Conservation (phyloP, 306 rosid species). For the Sicyos edulis region DNA sequence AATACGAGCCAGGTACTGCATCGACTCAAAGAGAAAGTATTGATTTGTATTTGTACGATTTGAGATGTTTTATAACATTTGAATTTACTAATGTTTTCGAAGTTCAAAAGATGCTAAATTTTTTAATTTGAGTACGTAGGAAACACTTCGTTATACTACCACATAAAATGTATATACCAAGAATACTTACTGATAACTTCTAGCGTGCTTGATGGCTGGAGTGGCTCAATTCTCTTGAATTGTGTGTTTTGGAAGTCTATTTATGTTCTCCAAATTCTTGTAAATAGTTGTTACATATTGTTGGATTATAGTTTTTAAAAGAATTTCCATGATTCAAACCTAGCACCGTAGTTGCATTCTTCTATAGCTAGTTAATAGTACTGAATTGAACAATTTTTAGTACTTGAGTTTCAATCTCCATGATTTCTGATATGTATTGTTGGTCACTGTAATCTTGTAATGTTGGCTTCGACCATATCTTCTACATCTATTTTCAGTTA, state of each 20-base stretch:
- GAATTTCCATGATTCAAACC: constrained; percentile 8
- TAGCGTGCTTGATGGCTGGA: neutral
- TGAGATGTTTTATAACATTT: neutral
- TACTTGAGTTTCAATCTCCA: neutral
- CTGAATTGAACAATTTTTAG: neutral
- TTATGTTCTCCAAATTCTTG: neutral
- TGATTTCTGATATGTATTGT: neutral
- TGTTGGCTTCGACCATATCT: neutral
- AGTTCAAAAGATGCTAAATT: neutral
- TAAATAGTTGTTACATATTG: neutral
- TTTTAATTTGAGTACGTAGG: neutral
- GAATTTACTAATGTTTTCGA: neutral
- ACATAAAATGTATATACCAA: neutral
- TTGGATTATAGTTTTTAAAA: neutral
- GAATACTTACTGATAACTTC: neutral
- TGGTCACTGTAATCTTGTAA: neutral
- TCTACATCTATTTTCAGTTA: neutral
- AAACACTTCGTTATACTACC: neutral
- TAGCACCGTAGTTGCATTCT: neutral
- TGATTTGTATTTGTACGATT: neutral
- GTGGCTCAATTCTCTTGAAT: neutral
- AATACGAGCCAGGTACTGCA: constrained; percentile 74
- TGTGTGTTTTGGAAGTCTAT: neutral
- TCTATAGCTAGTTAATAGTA: neutral
- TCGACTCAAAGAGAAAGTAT: neutral